A percentile compares a stretch with the other conserved stretches of the same genome.
phyloP scores from a whole-genome alignment of 257 asterid species.

The Rhazya stricta region DNA sequence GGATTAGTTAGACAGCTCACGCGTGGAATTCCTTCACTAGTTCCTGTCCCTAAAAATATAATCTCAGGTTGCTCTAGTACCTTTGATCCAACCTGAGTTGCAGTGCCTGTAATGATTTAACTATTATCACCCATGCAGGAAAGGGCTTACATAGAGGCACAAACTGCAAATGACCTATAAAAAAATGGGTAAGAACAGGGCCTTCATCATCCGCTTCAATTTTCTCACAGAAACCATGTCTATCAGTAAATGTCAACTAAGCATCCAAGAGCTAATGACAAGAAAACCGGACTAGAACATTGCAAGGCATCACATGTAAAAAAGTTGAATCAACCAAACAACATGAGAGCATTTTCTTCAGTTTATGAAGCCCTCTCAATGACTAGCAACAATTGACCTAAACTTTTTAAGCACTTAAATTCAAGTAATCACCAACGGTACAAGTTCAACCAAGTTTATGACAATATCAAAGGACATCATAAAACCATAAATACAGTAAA shows the following conservation, averaged over 20 bases:
- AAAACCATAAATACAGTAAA: neutral
- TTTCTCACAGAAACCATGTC: neutral
- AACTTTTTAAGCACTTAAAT: neutral
- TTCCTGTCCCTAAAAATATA: constrained; percentile 83
- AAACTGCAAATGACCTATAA: neutral
- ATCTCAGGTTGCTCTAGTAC: constrained; percentile 56
- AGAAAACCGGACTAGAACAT: neutral
- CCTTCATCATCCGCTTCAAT: neutral
- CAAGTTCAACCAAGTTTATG: neutral
- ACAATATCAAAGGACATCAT: neutral
- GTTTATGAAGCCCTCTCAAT: neutral
- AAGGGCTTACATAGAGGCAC: neutral
- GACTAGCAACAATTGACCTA: neutral
- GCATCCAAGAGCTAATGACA: neutral
- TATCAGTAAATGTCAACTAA: neutral
- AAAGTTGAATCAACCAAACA: neutral
- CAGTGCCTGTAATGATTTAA: constrained; percentile 39
- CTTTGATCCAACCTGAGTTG: constrained; percentile 28
- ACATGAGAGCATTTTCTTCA: neutral
- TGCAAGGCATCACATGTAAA: neutral
- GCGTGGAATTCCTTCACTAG: constrained; percentile 98
- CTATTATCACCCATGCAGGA: neutral
- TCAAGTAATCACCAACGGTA: neutral
- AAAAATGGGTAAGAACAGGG: neutral
- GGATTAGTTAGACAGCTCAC: constrained; percentile 97